phyloP scores from a whole-genome alignment of 2,329 filamentous ascomycete species.

The Colletotrichum sansevieriae region DNA sequence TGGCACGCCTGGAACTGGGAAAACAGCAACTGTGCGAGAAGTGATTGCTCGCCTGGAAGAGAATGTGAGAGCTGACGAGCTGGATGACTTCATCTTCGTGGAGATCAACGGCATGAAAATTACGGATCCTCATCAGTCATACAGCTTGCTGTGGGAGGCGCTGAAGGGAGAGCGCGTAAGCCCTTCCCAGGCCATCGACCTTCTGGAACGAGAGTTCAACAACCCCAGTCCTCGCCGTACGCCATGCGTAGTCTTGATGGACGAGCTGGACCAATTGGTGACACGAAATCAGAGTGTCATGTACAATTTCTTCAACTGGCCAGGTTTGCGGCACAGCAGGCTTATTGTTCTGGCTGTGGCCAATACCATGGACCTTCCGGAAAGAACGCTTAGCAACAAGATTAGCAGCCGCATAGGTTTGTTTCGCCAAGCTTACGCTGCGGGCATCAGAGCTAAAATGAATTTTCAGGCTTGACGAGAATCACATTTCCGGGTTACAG shows the following conservation, averaged over 20 bases:
- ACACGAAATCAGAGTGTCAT: slow-evolving; percentile 99
- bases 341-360: slow-evolving; percentile 97
- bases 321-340: slow-evolving; percentile 87
- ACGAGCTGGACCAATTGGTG: slow-evolving; percentile 96
- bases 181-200: slow-evolving; percentile 89
- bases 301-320: slow-evolving; percentile 99
- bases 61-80: slow-evolving; percentile 88
- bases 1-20: slow-evolving; percentile 96
- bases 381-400: slow-evolving; percentile 96
- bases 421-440: slow-evolving; percentile 11
- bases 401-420: slow-evolving; percentile 87
- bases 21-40: slow-evolving; percentile 96
- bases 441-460: not conserved
- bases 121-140: slow-evolving; percentile 96
- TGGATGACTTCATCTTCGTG: slow-evolving; percentile 98
- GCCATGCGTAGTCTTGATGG: slow-evolving; percentile 97
- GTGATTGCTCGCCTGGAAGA: slow-evolving; percentile 90
- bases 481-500: slow-evolving; percentile 99
- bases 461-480: slow-evolving; percentile 76
- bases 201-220: slow-evolving; percentile 92
- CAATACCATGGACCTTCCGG: slow-evolving; percentile 98
- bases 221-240: slow-evolving; percentile 91
- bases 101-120: slow-evolving; percentile 99
- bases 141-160: slow-evolving; percentile 95
- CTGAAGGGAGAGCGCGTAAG: slow-evolving; percentile 93